These are phyloP conservation scores for Aquanectria penicillioides DNA, from an alignment of 2,329 filamentous ascomycete genomes.

Conservation along the genomic window DNA sequence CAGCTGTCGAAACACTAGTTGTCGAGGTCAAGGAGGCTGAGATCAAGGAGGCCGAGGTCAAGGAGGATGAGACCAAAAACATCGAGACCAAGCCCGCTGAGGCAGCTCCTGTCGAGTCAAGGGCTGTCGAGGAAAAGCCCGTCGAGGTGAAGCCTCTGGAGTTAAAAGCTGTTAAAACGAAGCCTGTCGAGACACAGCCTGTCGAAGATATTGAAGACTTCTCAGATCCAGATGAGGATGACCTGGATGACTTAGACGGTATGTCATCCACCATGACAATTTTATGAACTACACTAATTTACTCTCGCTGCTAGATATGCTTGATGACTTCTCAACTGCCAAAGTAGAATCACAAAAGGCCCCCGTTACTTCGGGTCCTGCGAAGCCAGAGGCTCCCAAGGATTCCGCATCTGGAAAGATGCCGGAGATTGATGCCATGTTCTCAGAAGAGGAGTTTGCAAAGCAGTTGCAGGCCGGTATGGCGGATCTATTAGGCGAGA, in stretches of 20 bases:
- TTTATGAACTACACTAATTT: not conserved
- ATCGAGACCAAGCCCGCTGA: not conserved
- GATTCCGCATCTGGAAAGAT: conserved; percentile 42
- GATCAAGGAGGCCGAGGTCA: conserved; percentile 1
- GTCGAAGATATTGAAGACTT: conserved; percentile 61
- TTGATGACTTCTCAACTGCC: conserved; percentile 85
- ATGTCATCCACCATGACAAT: not conserved
- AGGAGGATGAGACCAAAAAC: not conserved
- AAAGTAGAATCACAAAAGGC: conserved; percentile 55
- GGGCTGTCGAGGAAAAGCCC: not conserved
- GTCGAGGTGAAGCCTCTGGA: not conserved
- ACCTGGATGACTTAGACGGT: conserved; percentile 92
- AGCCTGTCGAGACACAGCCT: not conserved
- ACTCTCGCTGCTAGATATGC: conserved; percentile 72
- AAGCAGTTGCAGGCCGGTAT: conserved; percentile 91
- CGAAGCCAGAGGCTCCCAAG: conserved; percentile 46
- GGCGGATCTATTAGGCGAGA: conserved; percentile 80
- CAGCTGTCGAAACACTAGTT: not conserved
- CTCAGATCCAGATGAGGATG: conserved; percentile 92
- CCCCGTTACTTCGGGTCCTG: conserved; percentile 40
- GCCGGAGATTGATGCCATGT: conserved; percentile 49
- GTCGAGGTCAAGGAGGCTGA: not conserved
- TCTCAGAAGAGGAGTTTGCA: conserved; percentile 81
- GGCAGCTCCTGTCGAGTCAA: not conserved
- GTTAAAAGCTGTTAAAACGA: not conserved